Evolutionary conservation across 2,329 filamentous ascomycete genomes (phyloP).

Genomic region (Penicillium aurantiogriseum): DNA sequence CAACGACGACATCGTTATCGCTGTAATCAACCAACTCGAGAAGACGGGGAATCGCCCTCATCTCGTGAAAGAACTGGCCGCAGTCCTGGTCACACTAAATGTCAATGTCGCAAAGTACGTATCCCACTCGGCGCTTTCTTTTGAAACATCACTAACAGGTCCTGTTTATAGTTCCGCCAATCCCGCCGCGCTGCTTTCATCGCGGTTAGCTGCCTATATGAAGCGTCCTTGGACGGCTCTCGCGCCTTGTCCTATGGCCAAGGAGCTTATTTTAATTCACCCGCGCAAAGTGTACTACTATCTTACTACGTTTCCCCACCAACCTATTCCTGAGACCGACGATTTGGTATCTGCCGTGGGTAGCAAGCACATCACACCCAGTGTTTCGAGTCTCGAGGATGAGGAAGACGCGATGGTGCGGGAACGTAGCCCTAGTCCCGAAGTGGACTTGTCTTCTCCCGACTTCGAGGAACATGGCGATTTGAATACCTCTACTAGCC

Average conservation of each 20-base stretch:
- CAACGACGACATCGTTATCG: conserved; percentile 93
- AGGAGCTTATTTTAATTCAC: conserved; percentile 88
- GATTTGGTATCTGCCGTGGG: conserved; percentile 51
- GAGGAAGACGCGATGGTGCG: conserved; percentile 61
- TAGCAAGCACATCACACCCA: conserved; percentile 73
- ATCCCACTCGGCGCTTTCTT: conserved; percentile 5
- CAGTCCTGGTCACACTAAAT: conserved; percentile 71
- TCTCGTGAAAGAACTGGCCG: conserved; percentile 88
- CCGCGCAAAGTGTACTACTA: conserved; percentile 96
- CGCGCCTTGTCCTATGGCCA: conserved; percentile 81
- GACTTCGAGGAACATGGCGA: conserved; percentile 73
- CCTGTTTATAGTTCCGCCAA: conserved; percentile 74
- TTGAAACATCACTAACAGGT: conserved; percentile 8
- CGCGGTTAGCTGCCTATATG: conserved; percentile 82
- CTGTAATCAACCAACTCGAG: conserved; percentile 82
- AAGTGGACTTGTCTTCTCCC: conserved; percentile 83
- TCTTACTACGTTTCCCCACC: conserved; percentile 81
- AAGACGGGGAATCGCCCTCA: conserved; percentile 89
- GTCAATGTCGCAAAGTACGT: conserved; percentile 89
- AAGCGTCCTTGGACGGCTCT: conserved; percentile 80
- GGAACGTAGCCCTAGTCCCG: conserved; percentile 78
- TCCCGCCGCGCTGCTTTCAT: conserved; percentile 91
- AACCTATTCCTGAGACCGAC: conserved; percentile 70
- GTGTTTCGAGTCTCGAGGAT: conserved; percentile 72
- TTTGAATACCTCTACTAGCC: conserved; percentile 56